These are phyloP conservation scores for Apophysomyces elegans DNA, from an alignment of 371 early-diverging fungal genomes.

Conservation along the genomic window DNA sequence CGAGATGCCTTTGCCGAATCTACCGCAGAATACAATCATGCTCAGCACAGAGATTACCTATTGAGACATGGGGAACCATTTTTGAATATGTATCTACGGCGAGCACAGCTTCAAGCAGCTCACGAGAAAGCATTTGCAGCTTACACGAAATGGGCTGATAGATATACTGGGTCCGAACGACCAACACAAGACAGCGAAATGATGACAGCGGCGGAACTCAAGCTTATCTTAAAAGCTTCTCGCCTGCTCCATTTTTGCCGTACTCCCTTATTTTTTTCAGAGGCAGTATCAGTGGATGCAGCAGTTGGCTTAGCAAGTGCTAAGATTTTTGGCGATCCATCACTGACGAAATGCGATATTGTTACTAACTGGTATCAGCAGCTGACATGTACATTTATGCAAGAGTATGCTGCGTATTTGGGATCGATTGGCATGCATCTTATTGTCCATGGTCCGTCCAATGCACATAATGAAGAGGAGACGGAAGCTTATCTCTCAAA, in stretches of 20 bases:
- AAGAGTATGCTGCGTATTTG: constrained; percentile 72
- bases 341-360: constrained; percentile 19
- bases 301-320: constrained; percentile 17
- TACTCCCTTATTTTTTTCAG: constrained; percentile 63
- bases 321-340: constrained; percentile 17
- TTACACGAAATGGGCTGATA: constrained; percentile 70
- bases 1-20: constrained; percentile 55
- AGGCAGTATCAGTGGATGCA: constrained; percentile 14
- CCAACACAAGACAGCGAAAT: constrained; percentile 46
- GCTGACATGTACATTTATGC: constrained; percentile 61
- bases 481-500: constrained; percentile 34
- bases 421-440: constrained; percentile 71
- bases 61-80: constrained; percentile 64
- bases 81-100: constrained; percentile 54
- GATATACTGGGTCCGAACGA: constrained; percentile 47
- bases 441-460: constrained; percentile 44
- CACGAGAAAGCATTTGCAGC: constrained; percentile 69
- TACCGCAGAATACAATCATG: constrained; percentile 25
- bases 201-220: constrained; percentile 59
- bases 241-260: constrained; percentile 69
- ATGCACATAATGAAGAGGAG: constrained; percentile 28
- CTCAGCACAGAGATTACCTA: constrained; percentile 54
- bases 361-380: constrained; percentile 60
- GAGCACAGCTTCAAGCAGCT: constrained; percentile 60
- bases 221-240: constrained; percentile 64